A percentile compares a stretch with the other conserved stretches of the same genome.
These are phyloP conservation scores for Prunus mume DNA, from an alignment of 306 rosid genomes.

Conservation along the genomic window DNA sequence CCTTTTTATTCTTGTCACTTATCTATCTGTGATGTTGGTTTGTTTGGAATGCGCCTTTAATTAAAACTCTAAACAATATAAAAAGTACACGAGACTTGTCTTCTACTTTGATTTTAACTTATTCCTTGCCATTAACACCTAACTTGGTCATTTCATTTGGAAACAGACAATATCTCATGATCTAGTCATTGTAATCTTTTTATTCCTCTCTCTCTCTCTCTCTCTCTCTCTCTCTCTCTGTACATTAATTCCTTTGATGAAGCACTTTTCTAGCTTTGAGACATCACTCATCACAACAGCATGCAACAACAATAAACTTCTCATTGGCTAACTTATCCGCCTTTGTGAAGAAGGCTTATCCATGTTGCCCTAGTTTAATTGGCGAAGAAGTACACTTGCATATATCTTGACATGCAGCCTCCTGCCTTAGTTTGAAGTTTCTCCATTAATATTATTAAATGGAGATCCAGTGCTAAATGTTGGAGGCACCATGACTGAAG, in stretches of 20 bases:
- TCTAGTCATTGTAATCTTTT: background rate
- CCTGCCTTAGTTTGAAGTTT: background rate
- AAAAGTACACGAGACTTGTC: background rate
- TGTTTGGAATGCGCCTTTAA: background rate
- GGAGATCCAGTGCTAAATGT: constrained; percentile 54
- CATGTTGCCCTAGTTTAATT: background rate
- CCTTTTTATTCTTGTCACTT: background rate
- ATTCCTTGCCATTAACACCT: background rate
- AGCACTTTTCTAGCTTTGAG: background rate
- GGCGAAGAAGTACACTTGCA: background rate
- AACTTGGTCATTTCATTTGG: constrained; percentile 5
- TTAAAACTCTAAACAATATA: background rate
- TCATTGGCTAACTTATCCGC: background rate
- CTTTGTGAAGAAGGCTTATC: background rate
- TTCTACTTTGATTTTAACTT: background rate
- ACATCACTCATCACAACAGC: background rate
- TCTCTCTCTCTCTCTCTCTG: background rate
- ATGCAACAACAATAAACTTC: background rate
- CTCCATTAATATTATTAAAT: constrained; percentile 10
- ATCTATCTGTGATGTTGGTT: background rate
- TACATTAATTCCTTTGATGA: background rate
- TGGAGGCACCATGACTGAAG: constrained; percentile 90
- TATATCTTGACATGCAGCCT: background rate
- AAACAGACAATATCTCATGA: background rate
- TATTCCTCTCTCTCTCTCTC: constrained; percentile 3